Evolutionary conservation across 2,329 filamentous ascomycete species (phyloP).

Genomic region (Colletotrichum simmondsii): DNA sequence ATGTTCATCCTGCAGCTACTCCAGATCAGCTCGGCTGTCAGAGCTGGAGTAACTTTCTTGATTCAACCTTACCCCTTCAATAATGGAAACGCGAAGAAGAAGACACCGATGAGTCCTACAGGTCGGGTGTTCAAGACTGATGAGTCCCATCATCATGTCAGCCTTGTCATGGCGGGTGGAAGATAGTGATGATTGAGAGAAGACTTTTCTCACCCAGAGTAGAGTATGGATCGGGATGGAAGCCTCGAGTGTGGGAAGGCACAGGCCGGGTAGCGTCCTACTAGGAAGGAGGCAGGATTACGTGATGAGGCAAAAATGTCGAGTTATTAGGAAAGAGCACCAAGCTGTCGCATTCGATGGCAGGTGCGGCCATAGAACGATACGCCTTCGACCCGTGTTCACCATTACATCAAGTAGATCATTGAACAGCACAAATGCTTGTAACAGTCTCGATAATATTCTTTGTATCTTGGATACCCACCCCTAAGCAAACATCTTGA

Average conservation of each 20-base stretch:
- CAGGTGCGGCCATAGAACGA: too few species aligned
- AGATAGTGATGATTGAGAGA: background rate
- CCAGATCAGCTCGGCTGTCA: too few species aligned
- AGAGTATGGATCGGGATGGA: background rate
- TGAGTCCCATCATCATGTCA: too few species aligned
- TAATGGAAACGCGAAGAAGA: too few species aligned
- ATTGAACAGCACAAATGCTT: background rate
- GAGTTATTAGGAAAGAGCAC: fast-evolving
- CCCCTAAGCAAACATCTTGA: background rate
- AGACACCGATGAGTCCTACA: too few species aligned
- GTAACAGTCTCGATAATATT: background rate
- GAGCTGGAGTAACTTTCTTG: too few species aligned
- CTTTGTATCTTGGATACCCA: background rate
- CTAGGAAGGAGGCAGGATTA: background rate
- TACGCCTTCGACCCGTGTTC: background rate
- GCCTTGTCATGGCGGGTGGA: too few species aligned
- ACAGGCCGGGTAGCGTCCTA: background rate
- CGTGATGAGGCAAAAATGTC: background rate
- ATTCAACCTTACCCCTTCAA: too few species aligned
- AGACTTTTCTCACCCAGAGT: background rate
- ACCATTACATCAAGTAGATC: background rate
- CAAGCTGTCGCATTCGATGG: background rate
- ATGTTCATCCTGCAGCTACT: too few species aligned
- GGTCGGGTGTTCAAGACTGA: too few species aligned
- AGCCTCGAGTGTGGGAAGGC: too few species aligned